These are phyloP conservation scores for Jatropha curcas DNA, from an alignment of 345 rosid species.

Conservation along the genomic window DNA sequence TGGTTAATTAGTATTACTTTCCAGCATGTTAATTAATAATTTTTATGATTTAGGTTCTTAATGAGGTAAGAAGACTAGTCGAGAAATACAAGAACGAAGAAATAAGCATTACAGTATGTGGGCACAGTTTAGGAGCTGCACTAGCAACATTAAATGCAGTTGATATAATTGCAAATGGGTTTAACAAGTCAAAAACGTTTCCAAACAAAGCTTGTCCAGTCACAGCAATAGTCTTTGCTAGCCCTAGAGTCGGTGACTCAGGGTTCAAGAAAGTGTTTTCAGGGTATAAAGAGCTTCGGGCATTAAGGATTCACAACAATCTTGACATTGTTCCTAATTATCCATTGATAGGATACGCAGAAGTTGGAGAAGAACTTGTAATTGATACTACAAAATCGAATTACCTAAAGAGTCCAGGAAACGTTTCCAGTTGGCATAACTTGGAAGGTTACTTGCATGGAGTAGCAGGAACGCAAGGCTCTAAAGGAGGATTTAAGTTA, in stretches of 20 bases:
- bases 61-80: conserved; percentile 49
- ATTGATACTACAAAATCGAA: conserved; percentile 60
- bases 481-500: conserved; percentile 51
- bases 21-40: too few species aligned
- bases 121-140: conserved; percentile 68
- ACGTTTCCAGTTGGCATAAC: conserved; percentile 47
- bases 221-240: conserved; percentile 51
- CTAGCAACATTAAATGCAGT: conserved; percentile 51
- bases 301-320: conserved; percentile 47
- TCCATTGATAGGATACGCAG: conserved; percentile 59
- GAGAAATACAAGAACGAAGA: conserved; percentile 54
- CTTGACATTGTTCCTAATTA: conserved; percentile 64
- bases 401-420: conserved; percentile 64
- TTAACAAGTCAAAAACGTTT: conserved; percentile 23
- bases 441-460: conserved; percentile 77
- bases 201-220: conserved; percentile 35
- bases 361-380: conserved; percentile 64
- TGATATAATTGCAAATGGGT: conserved; percentile 46
- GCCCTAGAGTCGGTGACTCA: conserved; percentile 57
- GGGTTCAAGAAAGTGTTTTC: conserved; percentile 45
- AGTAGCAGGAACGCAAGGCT: conserved; percentile 71
- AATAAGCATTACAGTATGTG: conserved; percentile 53
- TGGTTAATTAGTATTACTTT: too few species aligned
- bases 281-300: conserved; percentile 47
- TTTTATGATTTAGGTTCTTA: conserved; percentile 54